Evolutionary conservation across 495 filamentous ascomycete genomes (phyloP).

Genomic region (Aspergillus egyptiacus): DNA sequence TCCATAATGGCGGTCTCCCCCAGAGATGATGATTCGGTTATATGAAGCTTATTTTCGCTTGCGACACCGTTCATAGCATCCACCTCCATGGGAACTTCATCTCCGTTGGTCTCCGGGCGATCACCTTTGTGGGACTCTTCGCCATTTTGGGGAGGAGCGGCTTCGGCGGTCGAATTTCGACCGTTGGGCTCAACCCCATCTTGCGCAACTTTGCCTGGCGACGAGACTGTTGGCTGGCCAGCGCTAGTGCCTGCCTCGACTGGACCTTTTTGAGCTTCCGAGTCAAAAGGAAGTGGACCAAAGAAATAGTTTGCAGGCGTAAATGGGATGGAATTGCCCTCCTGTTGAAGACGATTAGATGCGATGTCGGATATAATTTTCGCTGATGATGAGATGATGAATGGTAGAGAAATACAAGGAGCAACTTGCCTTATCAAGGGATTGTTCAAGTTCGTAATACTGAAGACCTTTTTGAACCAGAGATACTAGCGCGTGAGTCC

Average conservation of each 20-base stretch:
- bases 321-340: constrained; percentile 36
- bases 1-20: constrained; percentile 23
- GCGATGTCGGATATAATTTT: background rate
- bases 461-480: constrained; percentile 73
- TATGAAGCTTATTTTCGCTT: constrained; percentile 44
- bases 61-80: constrained; percentile 29
- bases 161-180: constrained; percentile 30
- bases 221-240: constrained; percentile 26
- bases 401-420: background rate
- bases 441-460: constrained; percentile 64
- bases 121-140: constrained; percentile 43
- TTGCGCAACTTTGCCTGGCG: constrained; percentile 34
- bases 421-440: constrained; percentile 51
- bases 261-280: constrained; percentile 25
- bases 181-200: constrained; percentile 43
- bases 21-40: constrained; percentile 17
- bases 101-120: constrained; percentile 56
- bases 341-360: constrained; percentile 23
- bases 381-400: background rate
- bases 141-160: constrained; percentile 18
- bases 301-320: constrained; percentile 45
- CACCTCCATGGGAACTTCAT: constrained; percentile 50
- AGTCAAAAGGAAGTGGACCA: constrained; percentile 41
- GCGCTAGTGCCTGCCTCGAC: constrained; percentile 24
- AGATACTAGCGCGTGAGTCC: constrained; percentile 66